phyloP scores from a whole-genome alignment of 108 stramenopile genomes.

The Conticribra guillardii region DNA sequence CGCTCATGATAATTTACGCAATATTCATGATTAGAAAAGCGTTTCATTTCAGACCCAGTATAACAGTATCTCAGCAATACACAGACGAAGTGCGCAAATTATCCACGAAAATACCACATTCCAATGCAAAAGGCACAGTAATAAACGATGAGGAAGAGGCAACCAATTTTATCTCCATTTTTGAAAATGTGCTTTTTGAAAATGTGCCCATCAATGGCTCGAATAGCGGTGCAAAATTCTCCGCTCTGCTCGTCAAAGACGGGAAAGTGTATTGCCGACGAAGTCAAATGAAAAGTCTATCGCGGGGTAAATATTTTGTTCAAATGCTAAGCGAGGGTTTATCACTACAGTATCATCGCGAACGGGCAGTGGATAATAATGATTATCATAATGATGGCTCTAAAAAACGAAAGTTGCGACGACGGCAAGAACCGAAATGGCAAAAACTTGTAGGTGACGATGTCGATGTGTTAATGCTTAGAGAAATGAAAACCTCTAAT shows the following conservation, averaged over 20 bases:
- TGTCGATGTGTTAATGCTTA: neutral
- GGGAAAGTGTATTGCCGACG: constrained; percentile 39
- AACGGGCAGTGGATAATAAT: neutral
- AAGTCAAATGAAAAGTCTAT: constrained; percentile 35
- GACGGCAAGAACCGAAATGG: neutral
- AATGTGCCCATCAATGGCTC: constrained; percentile 8
- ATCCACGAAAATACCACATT: too few relatives aligned
- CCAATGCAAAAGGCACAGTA: too few relatives aligned
- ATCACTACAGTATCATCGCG: neutral
- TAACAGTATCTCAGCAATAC: too few relatives aligned
- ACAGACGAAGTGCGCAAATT: too few relatives aligned
- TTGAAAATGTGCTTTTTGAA: constrained; percentile 4
- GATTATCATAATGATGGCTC: neutral
- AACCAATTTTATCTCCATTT: neutral
- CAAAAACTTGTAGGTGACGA: neutral
- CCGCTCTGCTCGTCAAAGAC: constrained; percentile 34
- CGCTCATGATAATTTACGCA: too few relatives aligned
- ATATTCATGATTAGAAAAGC: too few relatives aligned
- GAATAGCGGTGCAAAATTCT: constrained; percentile 11
- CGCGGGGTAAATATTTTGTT: constrained; percentile 37
- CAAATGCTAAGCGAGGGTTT: constrained; percentile 43
- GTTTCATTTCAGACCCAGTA: too few relatives aligned
- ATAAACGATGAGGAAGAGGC: too few relatives aligned
- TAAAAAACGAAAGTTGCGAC: neutral
- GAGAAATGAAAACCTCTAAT: neutral